Base-by-base conservation (phyloP, 2,329 filamentous ascomycete species). In the Trichoderma arundinaceum region DNA sequence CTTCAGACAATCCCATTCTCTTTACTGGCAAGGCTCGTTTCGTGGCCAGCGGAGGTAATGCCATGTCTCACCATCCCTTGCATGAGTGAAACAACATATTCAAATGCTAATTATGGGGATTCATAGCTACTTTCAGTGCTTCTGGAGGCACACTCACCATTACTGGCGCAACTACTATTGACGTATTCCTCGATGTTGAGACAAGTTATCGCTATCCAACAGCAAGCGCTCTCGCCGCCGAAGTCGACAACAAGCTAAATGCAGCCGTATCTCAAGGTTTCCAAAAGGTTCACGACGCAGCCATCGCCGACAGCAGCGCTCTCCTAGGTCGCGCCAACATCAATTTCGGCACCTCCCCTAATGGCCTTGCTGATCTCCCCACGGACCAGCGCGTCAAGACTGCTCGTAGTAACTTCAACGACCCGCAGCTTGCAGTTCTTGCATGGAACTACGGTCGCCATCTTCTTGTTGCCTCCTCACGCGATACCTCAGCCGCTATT, bases 401-500 rank as follows among this genome's bases (percentile, higher is more conserved):
- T n/a, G 63, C 67, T 35, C 57, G 58, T 9, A 62, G 57, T 43
- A 44, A 12, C 22, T 51, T 61, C 35, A 52, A 62, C 1, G 71
- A 74, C 56, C 66, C 69, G 9, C 69, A 73, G 43, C 64, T 74
- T 2, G 51, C 66, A 0, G 68, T 68, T 3, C 69, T 74, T 4
- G 61, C 68, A 17, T 74, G 72, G 64, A 72, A 74, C 49, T 71
- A 69, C 22, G 73, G 72, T 1, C 70, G 71, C 2, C 71, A 74
- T 46, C 52, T 70, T 19, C 70, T 74, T 3, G 67, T 72, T 8
- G 68, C 68, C 7, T 68, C 71, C 0, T 73, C 73, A 2, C 68
- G 72, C 17, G 66, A 71, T 41, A 70, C 68, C 1, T 68, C 66
- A 4, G 28, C 54, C 1, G 57, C 49, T 10, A 64, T 70, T 5